phyloP scores from a whole-genome alignment of 345 rosid genomes.

The Excoecaria agallocha region DNA sequence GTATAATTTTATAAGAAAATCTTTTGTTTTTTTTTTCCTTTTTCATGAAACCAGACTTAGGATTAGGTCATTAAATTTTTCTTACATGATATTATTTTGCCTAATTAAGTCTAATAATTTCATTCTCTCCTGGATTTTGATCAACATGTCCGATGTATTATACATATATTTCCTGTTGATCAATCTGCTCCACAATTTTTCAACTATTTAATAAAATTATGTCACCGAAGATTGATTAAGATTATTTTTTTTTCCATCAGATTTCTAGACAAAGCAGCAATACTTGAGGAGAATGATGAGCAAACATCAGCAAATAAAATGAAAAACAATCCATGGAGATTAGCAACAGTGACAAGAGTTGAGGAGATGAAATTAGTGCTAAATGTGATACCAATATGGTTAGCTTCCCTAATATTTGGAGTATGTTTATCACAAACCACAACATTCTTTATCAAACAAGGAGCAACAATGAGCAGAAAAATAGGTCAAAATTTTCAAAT shows the following conservation, averaged over 20 bases:
- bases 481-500: conserved; percentile 2
- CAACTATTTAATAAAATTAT: no score
- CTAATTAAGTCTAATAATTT: no score
- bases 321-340: conserved; percentile 8
- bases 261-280: conserved; percentile 21
- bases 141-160: no score
- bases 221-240: no score
- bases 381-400: conserved; percentile 12
- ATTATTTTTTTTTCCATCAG: background rate
- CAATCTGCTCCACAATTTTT: no score
- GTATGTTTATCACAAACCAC: conserved; percentile 12
- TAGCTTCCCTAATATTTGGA: background rate
- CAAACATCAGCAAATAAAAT: background rate
- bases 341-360: conserved; percentile 15
- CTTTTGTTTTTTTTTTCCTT: no score
- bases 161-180: no score
- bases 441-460: conserved; percentile 21
- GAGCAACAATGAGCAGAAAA: conserved; percentile 11
- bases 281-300: conserved; percentile 4
- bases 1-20: no score
- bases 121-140: no score
- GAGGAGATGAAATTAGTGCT: conserved; percentile 13
- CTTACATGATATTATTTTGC: no score
- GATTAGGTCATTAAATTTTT: no score
- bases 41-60: no score